These are phyloP conservation scores for Asclepias syriaca DNA, from an alignment of 257 asterid genomes.

Conservation along the genomic window DNA sequence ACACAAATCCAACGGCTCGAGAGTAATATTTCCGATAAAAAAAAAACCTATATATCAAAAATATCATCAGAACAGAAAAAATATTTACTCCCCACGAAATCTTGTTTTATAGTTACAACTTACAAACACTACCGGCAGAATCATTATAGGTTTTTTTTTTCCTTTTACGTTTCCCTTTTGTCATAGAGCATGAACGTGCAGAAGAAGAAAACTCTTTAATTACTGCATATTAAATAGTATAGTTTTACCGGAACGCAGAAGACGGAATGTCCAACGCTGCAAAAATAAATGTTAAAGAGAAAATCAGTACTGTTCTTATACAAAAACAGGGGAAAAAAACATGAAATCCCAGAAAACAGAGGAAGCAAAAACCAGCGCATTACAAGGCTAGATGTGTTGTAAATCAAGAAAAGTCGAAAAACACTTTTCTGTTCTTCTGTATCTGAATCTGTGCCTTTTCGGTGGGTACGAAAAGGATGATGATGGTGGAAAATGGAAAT, in stretches of 20 bases:
- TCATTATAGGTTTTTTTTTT: too few relatives aligned
- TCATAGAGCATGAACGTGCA: not conserved
- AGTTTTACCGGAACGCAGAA: not conserved
- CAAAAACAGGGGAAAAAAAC: not conserved
- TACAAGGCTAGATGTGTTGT: not conserved
- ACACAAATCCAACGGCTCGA: not conserved
- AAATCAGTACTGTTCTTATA: not conserved
- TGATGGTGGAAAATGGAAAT: not conserved
- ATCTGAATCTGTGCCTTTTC: too few relatives aligned
- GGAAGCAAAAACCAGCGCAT: not conserved
- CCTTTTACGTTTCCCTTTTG: not conserved
- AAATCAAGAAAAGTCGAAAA: too few relatives aligned
- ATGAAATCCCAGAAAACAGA: not conserved
- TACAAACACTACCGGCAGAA: not conserved
- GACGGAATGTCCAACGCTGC: not conserved
- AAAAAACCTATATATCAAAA: not conserved
- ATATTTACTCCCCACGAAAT: slow-evolving; percentile 1
- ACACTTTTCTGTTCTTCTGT: too few relatives aligned
- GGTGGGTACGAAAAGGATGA: too few relatives aligned
- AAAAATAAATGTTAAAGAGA: not conserved
- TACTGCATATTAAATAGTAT: not conserved
- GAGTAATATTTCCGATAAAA: not conserved
- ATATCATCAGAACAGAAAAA: not conserved
- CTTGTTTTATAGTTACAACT: not conserved
- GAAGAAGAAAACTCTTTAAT: not conserved